These are phyloP conservation scores for Ceriops decandra DNA, from an alignment of 345 rosid species.

Conservation along the genomic window DNA sequence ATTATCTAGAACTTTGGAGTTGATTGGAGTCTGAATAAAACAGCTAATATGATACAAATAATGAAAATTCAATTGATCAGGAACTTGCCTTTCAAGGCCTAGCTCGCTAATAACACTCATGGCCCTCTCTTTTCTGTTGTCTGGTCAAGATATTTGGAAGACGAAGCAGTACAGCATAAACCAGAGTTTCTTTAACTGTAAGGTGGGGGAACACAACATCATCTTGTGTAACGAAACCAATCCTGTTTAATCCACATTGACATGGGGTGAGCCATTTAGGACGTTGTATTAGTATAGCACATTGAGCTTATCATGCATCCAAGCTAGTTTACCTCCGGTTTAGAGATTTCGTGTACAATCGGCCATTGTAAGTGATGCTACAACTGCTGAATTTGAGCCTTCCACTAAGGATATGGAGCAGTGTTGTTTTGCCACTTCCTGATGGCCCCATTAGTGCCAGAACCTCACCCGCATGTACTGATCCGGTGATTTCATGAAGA, in stretches of 20 bases:
- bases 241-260: slow-evolving; percentile 42
- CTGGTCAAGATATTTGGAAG: slow-evolving; percentile 65
- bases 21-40: too few species aligned
- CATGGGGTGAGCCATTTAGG: too few species aligned
- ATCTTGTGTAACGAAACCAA: slow-evolving; percentile 96
- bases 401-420: slow-evolving; percentile 77
- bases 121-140: slow-evolving; percentile 74
- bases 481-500: slow-evolving; percentile 70
- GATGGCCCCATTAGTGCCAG: slow-evolving; percentile 99
- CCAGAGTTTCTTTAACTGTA: slow-evolving; percentile 85
- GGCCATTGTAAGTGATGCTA: slow-evolving; percentile 71
- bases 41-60: too few species aligned
- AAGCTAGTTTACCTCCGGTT: slow-evolving; percentile 62
- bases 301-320: too few species aligned
- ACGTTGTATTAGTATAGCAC: too few species aligned
- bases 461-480: slow-evolving; percentile 82
- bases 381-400: slow-evolving; percentile 58
- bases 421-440: slow-evolving; percentile 94
- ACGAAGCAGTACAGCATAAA: slow-evolving; percentile 72
- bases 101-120: slow-evolving; percentile 70
- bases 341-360: slow-evolving; percentile 66
- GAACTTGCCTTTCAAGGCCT: slow-evolving; percentile 82
- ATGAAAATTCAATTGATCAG: too few species aligned
- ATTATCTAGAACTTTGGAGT: too few species aligned
- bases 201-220: slow-evolving; percentile 94